Conservation (phyloP, 2,329 filamentous ascomycete species). For the Ceratocystis albifundus region DNA sequence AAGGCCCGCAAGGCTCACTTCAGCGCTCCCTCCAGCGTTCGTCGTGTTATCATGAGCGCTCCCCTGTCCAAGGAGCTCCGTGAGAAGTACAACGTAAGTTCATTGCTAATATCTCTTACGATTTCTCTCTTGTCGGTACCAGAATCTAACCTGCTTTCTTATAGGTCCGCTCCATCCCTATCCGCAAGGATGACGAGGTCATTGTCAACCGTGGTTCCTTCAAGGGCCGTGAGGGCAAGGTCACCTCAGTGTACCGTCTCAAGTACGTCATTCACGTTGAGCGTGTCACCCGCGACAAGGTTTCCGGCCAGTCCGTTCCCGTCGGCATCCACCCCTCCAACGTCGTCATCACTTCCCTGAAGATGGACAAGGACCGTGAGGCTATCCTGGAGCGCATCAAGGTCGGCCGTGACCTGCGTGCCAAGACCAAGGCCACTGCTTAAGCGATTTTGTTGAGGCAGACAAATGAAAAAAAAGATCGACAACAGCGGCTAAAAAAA, state of each 20-base stretch:
- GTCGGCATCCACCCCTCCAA: constrained; percentile 93
- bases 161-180: constrained; percentile 85
- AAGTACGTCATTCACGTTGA: constrained; percentile 98
- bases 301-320: constrained; percentile 88
- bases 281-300: constrained; percentile 94
- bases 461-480: constrained; percentile 18
- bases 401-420: constrained; percentile 62
- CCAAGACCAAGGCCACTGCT: constrained; percentile 55
- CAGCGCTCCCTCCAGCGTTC: constrained; percentile 83
- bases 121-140: neutral
- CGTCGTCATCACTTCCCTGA: constrained; percentile 96
- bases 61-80: constrained; percentile 92
- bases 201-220: constrained; percentile 80
- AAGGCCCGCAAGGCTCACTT: constrained; percentile 99
- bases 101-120: neutral
- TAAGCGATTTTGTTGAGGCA: constrained; percentile 17
- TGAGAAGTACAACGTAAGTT: constrained; percentile 93
- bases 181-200: constrained; percentile 97
- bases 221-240: constrained; percentile 98
- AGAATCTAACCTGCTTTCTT: constrained; percentile 12
- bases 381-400: constrained; percentile 76
- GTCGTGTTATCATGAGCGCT: constrained; percentile 94
- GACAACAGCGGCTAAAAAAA: constrained; percentile 16
- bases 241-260: constrained; percentile 94
- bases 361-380: constrained; percentile 94